A percentile compares a stretch with the other conserved stretches of the same genome.
phyloP scores from a whole-genome alignment of 441 rosid genomes.

The Croton setiger region DNA sequence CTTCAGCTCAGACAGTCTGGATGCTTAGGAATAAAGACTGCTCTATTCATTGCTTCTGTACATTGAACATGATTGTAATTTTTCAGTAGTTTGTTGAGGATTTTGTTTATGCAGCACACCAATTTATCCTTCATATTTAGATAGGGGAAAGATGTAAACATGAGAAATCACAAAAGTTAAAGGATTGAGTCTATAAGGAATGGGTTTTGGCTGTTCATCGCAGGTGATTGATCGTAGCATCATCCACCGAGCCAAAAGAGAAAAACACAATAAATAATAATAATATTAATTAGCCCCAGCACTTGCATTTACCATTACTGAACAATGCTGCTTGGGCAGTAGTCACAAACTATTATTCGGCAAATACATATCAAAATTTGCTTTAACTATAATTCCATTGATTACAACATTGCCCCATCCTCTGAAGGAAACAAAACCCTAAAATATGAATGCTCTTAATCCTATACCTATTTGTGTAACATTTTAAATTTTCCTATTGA shows the following conservation, averaged over 20 bases:
- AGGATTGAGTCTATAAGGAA: no score
- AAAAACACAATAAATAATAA: no score
- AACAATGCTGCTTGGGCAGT: no score
- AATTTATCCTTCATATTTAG: not conserved
- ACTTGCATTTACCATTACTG: not conserved
- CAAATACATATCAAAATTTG: not conserved
- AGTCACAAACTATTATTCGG: not conserved
- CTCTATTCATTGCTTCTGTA: not conserved
- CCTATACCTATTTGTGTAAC: not conserved
- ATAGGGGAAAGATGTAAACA: not conserved
- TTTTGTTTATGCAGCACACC: no score
- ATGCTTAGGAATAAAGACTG: constrained; percentile 8
- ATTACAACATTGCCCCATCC: no score
- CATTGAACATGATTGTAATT: not conserved
- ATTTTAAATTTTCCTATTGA: not conserved
- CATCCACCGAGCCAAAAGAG: no score
- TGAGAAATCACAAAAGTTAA: no score
- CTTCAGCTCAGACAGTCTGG: not conserved
- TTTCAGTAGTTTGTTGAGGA: not conserved
- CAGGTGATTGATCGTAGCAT: not conserved
- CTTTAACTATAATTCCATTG: not conserved
- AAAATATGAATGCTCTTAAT: not conserved
- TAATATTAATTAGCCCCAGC: not conserved
- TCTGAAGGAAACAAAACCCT: not conserved
- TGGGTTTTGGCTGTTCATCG: no score